phyloP scores from a whole-genome alignment of 352 stramenopile genomes.

The Phytophthora aleatoria region DNA sequence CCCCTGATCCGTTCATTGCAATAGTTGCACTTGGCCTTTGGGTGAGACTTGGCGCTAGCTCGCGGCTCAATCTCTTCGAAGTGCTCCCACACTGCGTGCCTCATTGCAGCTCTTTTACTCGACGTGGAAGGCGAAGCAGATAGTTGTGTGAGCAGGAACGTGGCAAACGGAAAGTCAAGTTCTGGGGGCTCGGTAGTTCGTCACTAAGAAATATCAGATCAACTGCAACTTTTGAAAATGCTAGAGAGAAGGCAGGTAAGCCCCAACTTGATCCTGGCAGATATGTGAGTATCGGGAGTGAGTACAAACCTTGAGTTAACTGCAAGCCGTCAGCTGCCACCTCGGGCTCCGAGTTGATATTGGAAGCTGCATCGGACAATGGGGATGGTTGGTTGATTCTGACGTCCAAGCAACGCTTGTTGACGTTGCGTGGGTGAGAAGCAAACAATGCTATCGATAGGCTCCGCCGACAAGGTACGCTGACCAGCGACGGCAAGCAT shows the following conservation, averaged over 20 bases:
- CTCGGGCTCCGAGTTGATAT: too few relatives aligned
- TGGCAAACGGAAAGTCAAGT: neutral
- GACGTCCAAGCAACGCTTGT: too few relatives aligned
- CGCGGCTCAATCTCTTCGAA: conserved; percentile 10
- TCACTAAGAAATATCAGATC: neutral
- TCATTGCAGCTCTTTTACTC: neutral
- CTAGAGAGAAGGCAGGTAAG: neutral
- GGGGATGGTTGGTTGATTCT: too few relatives aligned
- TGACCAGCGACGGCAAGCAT: too few relatives aligned
- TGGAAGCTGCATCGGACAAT: too few relatives aligned
- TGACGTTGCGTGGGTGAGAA: too few relatives aligned
- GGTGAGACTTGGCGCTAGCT: conserved; percentile 2
- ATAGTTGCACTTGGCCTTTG: conserved; percentile 8
- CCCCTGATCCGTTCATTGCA: conserved; percentile 3
- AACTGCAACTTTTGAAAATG: neutral
- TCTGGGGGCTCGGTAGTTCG: neutral
- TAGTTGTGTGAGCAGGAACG: neutral
- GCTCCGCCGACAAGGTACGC: too few relatives aligned
- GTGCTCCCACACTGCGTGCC: neutral
- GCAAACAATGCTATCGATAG: too few relatives aligned
- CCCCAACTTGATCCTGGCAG: neutral
- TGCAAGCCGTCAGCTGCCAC: too few relatives aligned
- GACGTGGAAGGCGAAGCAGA: neutral
- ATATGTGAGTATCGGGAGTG: too few relatives aligned
- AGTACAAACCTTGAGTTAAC: too few relatives aligned